Conservation (phyloP, 129 eudicot genomes). For the Mikania micrantha region DNA sequence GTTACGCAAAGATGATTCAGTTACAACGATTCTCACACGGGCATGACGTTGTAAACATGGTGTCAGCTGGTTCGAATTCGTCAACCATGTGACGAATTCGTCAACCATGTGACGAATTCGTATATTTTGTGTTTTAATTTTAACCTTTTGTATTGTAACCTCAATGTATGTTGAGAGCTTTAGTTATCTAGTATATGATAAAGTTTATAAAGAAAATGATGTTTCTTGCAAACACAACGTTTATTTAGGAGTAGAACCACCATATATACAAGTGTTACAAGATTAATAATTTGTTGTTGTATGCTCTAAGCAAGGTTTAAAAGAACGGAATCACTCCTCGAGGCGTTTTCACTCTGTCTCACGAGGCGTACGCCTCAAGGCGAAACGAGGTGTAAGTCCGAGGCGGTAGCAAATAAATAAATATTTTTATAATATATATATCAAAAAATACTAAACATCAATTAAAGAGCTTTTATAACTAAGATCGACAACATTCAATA, state of each 20-base stretch:
- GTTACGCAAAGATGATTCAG: slow-evolving; percentile 90
- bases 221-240: not conserved
- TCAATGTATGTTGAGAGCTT: slow-evolving; percentile 37
- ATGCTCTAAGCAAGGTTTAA: too few relatives aligned
- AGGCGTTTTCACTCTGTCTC: too few relatives aligned
- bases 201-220: slow-evolving; percentile 14
- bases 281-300: too few relatives aligned
- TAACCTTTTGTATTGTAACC: slow-evolving; percentile 22
- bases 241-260: not conserved
- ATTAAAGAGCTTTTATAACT: too few relatives aligned
- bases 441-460: too few relatives aligned
- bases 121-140: slow-evolving; percentile 19
- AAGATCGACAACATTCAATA: too few relatives aligned
- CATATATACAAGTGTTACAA: too few relatives aligned
- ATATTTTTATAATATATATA: too few relatives aligned
- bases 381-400: too few relatives aligned
- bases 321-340: too few relatives aligned
- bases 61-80: slow-evolving; percentile 53
- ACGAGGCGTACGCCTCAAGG: too few relatives aligned
- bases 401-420: too few relatives aligned
- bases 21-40: slow-evolving; percentile 72
- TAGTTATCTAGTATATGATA: slow-evolving; percentile 27
- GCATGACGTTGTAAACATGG: slow-evolving; percentile 47
- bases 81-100: slow-evolving; percentile 34
- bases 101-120: slow-evolving; percentile 29